Base-by-base conservation (phyloP, 371 early-diverging fungal genomes). In the Rhizopus delemar region DNA sequence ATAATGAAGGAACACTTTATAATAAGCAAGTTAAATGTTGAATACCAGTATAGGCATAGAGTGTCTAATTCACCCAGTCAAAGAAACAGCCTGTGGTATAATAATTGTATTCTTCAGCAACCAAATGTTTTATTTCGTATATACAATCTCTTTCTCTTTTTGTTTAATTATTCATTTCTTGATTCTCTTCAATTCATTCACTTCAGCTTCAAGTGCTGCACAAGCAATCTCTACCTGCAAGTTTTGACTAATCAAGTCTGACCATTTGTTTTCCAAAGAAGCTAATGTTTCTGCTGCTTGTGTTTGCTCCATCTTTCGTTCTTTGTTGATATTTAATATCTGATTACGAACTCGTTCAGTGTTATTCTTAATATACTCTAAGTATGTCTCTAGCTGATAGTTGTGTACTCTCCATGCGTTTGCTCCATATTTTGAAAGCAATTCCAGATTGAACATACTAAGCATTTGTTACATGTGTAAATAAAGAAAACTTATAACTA, bases 391-490 rank as follows among this genome's bases (percentile, higher is more conserved):
- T 60, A 92, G 66, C 60, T 92, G 92, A 65, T 82, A 90, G 63
- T 92, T 92, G 61, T 90, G 86, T 22, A 92, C 66, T 66, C 84
- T 85, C 94, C 95, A 95, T 2, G 89, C 86, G 62, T 93, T 92
- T 29, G 87, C 75, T 16, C 94, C 94, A 74, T 87, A 94, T 69
- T 86, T 85, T 64, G 82, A 82, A 55, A 94, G 73, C 43, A 95
- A 73, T 65, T 93, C 95, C 57, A 95, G 65, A 61, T 94, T 95
- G 54, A 90, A 68, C 66, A 90, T 69, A 51, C 80, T 79, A 56
- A 22, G 15, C 6, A 8, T 51, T 50, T 46, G 5, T 11, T 11
- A 5, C n/a, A 5, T 41, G 4, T 41, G 5, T 43, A n/a, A 43
- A n/a, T 43, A 43, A 43, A 9, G 8, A 15, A 43, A 43, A 13